Evolutionary conservation across 2,329 filamentous ascomycete genomes (phyloP), one percentile per base, ranked within the genome.

Genomic region (Fusarium luffae): DNA sequence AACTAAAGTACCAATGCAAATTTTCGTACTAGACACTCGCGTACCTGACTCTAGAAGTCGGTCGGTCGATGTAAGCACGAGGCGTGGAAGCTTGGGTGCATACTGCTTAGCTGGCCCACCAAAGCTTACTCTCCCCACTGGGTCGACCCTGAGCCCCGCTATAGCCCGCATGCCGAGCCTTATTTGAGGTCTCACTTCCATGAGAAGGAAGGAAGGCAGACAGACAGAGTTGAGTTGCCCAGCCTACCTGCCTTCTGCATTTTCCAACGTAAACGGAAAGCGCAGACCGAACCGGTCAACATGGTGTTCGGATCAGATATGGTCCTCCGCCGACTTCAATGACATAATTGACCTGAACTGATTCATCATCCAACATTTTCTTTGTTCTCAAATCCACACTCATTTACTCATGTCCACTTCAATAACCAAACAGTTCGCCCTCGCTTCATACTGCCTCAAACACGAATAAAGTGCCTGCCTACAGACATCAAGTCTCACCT

Each of bases 51-150:
- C n/a, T 21, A 54, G 48, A 54, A 37, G 54, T 61, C 54, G 54
- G 28, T 48, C 54, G 54, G 34, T 28, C 61, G 43, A 60, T 54
- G 28, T 43, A 60, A 34, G 47, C 32, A 44, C 30, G 54, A 59
- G 46, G 55, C 47, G 23, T 47, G n/a, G 42, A 43, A 42, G 52
- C 50, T 34, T 44, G 41, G 41, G 41, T 43, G 41, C 28, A 30
- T 44, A 21, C 47, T 46, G 57, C 54, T 55, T 25, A 14, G 48
- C 21, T 37, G 48, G n/a, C 48, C 48, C 48, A 51, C 48, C 16
- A 66, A 66, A 66, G 61, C 63, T 66, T 58, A 66, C 63, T 61
- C 30, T 23, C 54, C 47, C 67, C 48, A 70, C 66, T 51, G 32
- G 12, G 51, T 40, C 56, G 40, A 49, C 63, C 56, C 46, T 66